Conservation (phyloP, 2,329 filamentous ascomycete genomes). For the Stenocarpella maydis region DNA sequence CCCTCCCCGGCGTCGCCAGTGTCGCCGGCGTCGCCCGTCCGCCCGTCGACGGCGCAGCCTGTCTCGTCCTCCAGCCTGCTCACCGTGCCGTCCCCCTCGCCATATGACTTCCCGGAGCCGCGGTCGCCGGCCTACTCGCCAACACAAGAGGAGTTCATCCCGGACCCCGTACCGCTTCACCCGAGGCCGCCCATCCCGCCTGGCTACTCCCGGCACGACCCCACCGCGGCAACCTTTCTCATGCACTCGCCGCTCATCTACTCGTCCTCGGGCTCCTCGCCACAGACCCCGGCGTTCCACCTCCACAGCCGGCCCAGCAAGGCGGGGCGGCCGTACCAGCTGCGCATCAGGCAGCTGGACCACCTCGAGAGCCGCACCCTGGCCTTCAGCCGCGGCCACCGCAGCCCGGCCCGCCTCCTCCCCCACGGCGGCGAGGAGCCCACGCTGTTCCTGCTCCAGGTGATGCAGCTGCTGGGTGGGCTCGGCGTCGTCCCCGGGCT, state of each 20-base stretch:
- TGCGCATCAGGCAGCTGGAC: slow-evolving; percentile 27
- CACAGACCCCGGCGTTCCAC: slow-evolving; percentile 24
- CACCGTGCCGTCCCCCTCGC: background rate
- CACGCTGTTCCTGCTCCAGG: slow-evolving; percentile 28
- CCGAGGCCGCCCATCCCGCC: slow-evolving; percentile 25
- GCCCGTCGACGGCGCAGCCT: slow-evolving; percentile 9
- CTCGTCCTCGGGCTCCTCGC: slow-evolving; percentile 29
- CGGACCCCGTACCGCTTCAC: slow-evolving; percentile 21
- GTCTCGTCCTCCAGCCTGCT: slow-evolving; percentile 3
- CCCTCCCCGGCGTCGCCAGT: background rate
- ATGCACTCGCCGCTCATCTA: slow-evolving; percentile 29
- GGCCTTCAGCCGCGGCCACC: slow-evolving; percentile 12
- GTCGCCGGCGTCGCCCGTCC: background rate
- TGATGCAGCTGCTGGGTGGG: slow-evolving; percentile 29
- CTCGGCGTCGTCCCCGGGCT: slow-evolving; percentile 23
- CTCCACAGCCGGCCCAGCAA: slow-evolving; percentile 23
- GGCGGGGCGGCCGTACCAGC: slow-evolving; percentile 22
- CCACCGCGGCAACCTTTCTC: slow-evolving; percentile 20
- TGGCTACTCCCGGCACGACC: slow-evolving; percentile 25
- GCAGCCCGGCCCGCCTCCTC: background rate
- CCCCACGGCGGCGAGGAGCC: slow-evolving; percentile 24
- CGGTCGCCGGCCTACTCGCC: slow-evolving; percentile 15
- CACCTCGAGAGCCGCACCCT: slow-evolving; percentile 31
- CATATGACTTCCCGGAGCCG: background rate
- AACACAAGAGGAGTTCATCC: slow-evolving; percentile 11